Evolutionary conservation across 352 stramenopile genomes (phyloP).

Genomic region (Globisporangium yorkense): DNA sequence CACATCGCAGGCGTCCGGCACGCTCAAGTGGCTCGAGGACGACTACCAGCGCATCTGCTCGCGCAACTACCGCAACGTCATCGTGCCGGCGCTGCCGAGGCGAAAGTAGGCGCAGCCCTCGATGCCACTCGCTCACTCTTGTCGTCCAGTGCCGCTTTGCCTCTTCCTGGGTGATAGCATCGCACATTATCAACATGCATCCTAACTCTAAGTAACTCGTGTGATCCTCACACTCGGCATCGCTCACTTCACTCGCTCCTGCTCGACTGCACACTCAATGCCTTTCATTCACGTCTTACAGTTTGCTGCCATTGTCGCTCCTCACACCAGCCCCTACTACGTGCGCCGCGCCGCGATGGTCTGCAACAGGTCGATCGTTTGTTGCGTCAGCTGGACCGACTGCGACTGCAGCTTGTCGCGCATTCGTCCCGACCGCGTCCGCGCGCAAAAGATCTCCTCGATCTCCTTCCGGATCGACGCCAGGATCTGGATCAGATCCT

Average conservation of each 20-base stretch:
- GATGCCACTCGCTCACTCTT: no score
- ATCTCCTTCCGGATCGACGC: slow-evolving; percentile 34
- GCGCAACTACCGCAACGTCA: slow-evolving; percentile 27
- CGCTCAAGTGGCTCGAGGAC: slow-evolving; percentile 25
- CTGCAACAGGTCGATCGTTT: slow-evolving; percentile 61
- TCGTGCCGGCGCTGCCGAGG: slow-evolving; percentile 7
- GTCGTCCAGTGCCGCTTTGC: no score
- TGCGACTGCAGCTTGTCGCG: slow-evolving; percentile 65
- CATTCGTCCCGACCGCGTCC: slow-evolving; percentile 54
- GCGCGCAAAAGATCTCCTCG: slow-evolving; percentile 37
- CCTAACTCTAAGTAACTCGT: no score
- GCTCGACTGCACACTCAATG: no score
- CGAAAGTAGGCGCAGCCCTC: not conserved
- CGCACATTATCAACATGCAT: no score
- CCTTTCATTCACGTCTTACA: no score
- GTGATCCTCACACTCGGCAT: no score
- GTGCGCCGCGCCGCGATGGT: slow-evolving; percentile 46
- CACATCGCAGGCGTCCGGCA: slow-evolving; percentile 14
- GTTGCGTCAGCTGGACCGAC: slow-evolving; percentile 45
- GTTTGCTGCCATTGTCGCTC: not conserved
- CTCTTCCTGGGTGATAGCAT: no score
- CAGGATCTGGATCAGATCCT: slow-evolving; percentile 59
- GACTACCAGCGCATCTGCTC: slow-evolving; percentile 25
- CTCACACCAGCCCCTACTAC: not conserved
- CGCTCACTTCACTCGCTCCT: no score